Conservation (phyloP, 805 yeast genomes). For the Schwanniomyces yamadae region DNA sequence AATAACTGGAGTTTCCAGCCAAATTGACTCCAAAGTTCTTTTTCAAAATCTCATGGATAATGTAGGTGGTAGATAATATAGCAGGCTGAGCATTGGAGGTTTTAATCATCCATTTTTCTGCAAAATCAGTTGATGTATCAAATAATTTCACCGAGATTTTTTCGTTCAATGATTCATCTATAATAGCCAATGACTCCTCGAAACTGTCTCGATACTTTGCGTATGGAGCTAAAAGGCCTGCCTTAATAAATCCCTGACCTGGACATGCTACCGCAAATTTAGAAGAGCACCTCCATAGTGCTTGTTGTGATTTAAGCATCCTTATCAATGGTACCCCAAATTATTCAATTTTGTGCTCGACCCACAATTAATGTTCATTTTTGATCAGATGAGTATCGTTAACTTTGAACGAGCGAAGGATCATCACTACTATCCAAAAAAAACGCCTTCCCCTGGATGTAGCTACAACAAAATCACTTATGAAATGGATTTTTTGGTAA, state of each 20-base stretch:
- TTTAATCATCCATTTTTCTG: slow-evolving; percentile 20
- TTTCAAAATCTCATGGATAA: slow-evolving; percentile 23
- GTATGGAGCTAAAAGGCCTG: slow-evolving; percentile 22
- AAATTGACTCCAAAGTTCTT: slow-evolving; percentile 18
- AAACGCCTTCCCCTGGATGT: no score
- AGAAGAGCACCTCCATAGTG: neutral
- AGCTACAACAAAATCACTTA: no score
- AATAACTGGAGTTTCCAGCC: slow-evolving; percentile 14
- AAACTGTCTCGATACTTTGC: slow-evolving; percentile 9
- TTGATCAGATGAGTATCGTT: no score
- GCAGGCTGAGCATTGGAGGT: slow-evolving; percentile 58
- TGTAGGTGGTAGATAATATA: slow-evolving; percentile 41
- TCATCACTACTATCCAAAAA: no score
- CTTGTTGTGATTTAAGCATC: neutral
- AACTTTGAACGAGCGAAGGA: no score
- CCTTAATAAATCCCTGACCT: slow-evolving; percentile 31
- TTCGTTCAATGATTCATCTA: slow-evolving; percentile 22
- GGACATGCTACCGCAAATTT: slow-evolving; percentile 33
- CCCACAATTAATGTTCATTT: no score
- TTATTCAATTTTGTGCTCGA: no score
- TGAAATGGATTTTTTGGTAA: no score
- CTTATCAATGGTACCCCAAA: no score
- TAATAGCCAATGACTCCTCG: slow-evolving; percentile 12
- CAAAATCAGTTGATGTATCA: slow-evolving; percentile 11
- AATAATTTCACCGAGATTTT: slow-evolving; percentile 19